These are phyloP conservation scores for Arthrobotrys musiformis DNA, from an alignment of 2,329 filamentous ascomycete species.

Conservation along the genomic window DNA sequence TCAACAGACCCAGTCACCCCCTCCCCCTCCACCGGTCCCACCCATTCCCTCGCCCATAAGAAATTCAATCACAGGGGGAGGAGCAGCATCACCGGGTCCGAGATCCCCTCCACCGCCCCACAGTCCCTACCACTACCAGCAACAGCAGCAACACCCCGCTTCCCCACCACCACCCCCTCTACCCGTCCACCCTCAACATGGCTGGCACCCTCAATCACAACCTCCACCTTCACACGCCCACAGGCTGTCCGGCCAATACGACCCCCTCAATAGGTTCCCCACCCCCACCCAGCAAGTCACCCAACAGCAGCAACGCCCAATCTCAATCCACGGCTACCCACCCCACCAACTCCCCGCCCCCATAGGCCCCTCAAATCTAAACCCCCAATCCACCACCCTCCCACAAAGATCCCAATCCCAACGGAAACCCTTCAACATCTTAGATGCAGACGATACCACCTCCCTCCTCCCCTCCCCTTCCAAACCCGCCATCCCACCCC, in stretches of 20 bases:
- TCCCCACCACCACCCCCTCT: conserved; percentile 54
- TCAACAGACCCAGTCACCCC: conserved; percentile 57
- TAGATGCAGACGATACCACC: conserved; percentile 63
- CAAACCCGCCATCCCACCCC: conserved; percentile 74
- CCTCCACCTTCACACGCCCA: conserved; percentile 24
- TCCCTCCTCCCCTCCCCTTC: conserved; percentile 12
- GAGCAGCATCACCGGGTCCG: conserved; percentile 46
- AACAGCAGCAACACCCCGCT: not conserved
- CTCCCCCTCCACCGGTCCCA: conserved; percentile 58
- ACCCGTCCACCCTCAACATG: conserved; percentile 59
- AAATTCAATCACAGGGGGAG: conserved; percentile 32
- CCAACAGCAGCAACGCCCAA: conserved; percentile 48
- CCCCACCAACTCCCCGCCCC: conserved; percentile 34
- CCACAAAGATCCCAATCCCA: conserved; percentile 58
- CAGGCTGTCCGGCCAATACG: conserved; percentile 40
- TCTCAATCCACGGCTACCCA: conserved; percentile 60
- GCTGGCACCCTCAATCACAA: conserved; percentile 58
- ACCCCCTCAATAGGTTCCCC: conserved; percentile 17
- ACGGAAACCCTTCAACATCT: conserved; percentile 66
- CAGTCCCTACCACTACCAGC: conserved; percentile 28
- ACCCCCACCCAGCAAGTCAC: not conserved
- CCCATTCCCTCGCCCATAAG: conserved; percentile 58
- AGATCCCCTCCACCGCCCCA: conserved; percentile 58
- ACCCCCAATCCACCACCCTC: conserved; percentile 64
- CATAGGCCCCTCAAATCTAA: conserved; percentile 15